A percentile compares a stretch with the other conserved stretches of the same genome.
Evolutionary conservation across 2,329 filamentous ascomycete genomes (phyloP).

Genomic region (Phyllosticta ampelicida): DNA sequence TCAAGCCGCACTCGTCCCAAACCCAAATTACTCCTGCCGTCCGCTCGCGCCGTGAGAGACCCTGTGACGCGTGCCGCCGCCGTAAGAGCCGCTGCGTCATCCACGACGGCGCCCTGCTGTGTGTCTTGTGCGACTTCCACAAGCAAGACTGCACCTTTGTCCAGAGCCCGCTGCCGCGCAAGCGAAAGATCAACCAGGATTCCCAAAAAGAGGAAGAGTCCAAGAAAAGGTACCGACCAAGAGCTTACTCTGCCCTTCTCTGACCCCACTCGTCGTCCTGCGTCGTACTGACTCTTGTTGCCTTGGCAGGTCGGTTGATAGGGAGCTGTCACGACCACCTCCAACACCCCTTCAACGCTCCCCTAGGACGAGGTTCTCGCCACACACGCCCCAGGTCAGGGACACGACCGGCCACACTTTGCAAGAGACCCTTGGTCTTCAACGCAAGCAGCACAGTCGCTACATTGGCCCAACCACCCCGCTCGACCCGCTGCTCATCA

Average conservation of each 20-base stretch:
- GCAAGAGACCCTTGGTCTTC: slow-evolving; percentile 53
- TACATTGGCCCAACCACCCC: slow-evolving; percentile 77
- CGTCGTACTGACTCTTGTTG: slow-evolving; percentile 7
- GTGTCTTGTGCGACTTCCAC: slow-evolving; percentile 67
- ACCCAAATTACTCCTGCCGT: slow-evolving; percentile 28
- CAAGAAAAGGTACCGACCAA: slow-evolving; percentile 56
- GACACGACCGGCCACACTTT: slow-evolving; percentile 26
- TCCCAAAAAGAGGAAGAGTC: slow-evolving; percentile 48
- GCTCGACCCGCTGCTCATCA: slow-evolving; percentile 74
- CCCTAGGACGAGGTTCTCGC: slow-evolving; percentile 12
- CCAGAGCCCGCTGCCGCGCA: slow-evolving; percentile 65
- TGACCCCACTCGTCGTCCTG: background rate
- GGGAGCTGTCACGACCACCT: slow-evolving; percentile 16
- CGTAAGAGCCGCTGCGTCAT: slow-evolving; percentile 68
- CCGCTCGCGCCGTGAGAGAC: slow-evolving; percentile 28
- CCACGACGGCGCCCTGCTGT: slow-evolving; percentile 62
- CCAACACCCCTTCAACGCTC: slow-evolving; percentile 19
- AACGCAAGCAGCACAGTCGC: slow-evolving; percentile 68
- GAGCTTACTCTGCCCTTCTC: background rate
- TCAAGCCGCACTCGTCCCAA: slow-evolving; percentile 23
- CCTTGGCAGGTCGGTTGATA: slow-evolving; percentile 25
- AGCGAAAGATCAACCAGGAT: slow-evolving; percentile 64
- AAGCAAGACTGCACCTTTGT: slow-evolving; percentile 70
- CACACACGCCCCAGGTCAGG: slow-evolving; percentile 15
- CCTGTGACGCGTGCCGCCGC: slow-evolving; percentile 58